Evolutionary conservation across 164 flowering plant species (phyloP).

Genomic region (Liquidambar formosana): DNA sequence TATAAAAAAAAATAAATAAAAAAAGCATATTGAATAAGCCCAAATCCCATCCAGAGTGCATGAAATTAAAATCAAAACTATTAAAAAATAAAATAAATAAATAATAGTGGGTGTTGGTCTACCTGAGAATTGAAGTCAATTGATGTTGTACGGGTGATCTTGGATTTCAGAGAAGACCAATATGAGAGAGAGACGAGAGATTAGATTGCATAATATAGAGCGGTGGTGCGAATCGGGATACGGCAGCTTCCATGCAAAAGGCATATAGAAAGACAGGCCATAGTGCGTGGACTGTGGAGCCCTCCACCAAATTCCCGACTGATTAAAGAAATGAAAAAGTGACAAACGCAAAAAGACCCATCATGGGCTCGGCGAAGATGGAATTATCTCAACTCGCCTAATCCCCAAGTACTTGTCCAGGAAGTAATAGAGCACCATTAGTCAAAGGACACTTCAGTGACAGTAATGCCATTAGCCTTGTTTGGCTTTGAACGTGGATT

Average conservation of each 20-base stretch:
- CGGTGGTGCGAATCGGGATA: neutral
- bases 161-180: constrained; percentile 26
- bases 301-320: neutral
- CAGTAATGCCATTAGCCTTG: too few species aligned
- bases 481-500: too few species aligned
- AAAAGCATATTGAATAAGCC: neutral
- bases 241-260: constrained; percentile 15
- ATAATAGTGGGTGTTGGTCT: constrained; percentile 4
- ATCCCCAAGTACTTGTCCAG: too few species aligned
- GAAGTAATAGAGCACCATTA: too few species aligned
- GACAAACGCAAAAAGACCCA: too few species aligned
- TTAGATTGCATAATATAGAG: too few species aligned
- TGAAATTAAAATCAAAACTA: neutral
- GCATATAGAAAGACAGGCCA: neutral
- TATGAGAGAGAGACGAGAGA: neutral
- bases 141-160: constrained; percentile 3
- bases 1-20: too few species aligned
- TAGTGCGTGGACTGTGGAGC: constrained; percentile 8
- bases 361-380: too few species aligned
- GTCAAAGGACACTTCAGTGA: too few species aligned
- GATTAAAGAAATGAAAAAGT: too few species aligned
- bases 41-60: constrained; percentile 1
- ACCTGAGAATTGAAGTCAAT: constrained; percentile 7
- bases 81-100: neutral
- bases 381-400: too few species aligned